A percentile compares a stretch with the other conserved stretches of the same genome.
Conservation (phyloP, 108 stramenopile species). For the Chaetoceros muelleri region DNA sequence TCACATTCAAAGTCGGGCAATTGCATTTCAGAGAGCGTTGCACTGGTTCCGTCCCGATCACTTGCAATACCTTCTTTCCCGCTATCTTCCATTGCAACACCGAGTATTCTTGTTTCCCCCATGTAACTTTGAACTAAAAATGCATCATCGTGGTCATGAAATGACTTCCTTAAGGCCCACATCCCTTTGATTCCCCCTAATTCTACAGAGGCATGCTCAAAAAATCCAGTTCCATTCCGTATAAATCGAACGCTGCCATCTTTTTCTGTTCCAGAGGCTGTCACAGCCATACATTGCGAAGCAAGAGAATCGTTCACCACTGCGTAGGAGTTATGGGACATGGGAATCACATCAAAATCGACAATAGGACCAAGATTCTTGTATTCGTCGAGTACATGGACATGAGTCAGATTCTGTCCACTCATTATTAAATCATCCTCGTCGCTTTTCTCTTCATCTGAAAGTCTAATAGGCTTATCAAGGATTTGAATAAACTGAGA, state of each 20-base stretch:
- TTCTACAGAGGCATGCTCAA: slow-evolving; percentile 82
- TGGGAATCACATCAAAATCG: slow-evolving; percentile 90
- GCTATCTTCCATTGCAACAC: slow-evolving; percentile 42
- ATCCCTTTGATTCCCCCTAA: slow-evolving; percentile 91
- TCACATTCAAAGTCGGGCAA: slow-evolving; percentile 60
- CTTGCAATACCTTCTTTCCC: slow-evolving; percentile 16
- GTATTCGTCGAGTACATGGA: slow-evolving; percentile 86
- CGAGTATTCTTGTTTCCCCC: slow-evolving; percentile 86
- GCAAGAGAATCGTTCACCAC: slow-evolving; percentile 3
- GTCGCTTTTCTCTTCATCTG: background rate
- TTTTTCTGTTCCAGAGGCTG: slow-evolving; percentile 80
- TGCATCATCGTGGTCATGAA: slow-evolving; percentile 51
- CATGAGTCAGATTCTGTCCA: slow-evolving; percentile 41
- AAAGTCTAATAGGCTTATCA: slow-evolving; percentile 52
- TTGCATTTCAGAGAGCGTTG: slow-evolving; percentile 51
- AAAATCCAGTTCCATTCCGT: slow-evolving; percentile 94
- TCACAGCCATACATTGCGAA: slow-evolving; percentile 80
- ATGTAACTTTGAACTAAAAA: slow-evolving; percentile 92
- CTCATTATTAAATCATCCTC: slow-evolving; percentile 5
- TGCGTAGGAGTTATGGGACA: slow-evolving; percentile 5
- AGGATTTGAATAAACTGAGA: slow-evolving; percentile 84
- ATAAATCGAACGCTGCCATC: slow-evolving; percentile 88
- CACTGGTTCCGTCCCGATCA: slow-evolving; percentile 43
- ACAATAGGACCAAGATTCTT: slow-evolving; percentile 93
- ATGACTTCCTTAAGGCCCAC: slow-evolving; percentile 74